These are phyloP conservation scores for Uncinocarpus reesii DNA, from an alignment of 2,329 filamentous ascomycete species.

Conservation along the genomic window DNA sequence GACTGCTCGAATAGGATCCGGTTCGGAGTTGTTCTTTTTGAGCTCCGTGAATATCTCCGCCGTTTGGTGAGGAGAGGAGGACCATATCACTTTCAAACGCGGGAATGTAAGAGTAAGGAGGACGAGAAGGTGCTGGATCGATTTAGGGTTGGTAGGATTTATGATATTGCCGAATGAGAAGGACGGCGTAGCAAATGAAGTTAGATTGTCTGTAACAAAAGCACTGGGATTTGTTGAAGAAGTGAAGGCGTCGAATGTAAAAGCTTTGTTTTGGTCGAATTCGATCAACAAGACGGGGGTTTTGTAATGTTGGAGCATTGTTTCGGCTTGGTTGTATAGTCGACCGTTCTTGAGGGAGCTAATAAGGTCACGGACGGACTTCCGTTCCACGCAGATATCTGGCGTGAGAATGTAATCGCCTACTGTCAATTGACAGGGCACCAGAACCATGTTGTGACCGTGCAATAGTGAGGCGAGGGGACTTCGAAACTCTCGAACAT, in stretches of 20 bases:
- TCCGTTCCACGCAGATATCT: slow-evolving; percentile 85
- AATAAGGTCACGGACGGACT: slow-evolving; percentile 84
- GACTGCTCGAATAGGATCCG: slow-evolving; percentile 79
- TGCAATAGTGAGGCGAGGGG: slow-evolving; percentile 85
- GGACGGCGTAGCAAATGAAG: slow-evolving; percentile 42
- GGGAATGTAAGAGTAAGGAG: slow-evolving; percentile 89
- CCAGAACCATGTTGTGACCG: slow-evolving; percentile 73
- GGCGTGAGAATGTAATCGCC: slow-evolving; percentile 93
- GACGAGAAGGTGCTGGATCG: slow-evolving; percentile 84
- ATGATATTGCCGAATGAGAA: slow-evolving; percentile 51
- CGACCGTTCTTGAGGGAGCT: slow-evolving; percentile 84
- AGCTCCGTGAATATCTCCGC: slow-evolving; percentile 93
- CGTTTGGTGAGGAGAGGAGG: slow-evolving; percentile 83
- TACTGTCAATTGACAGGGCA: slow-evolving; percentile 92
- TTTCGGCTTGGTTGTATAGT: slow-evolving; percentile 81
- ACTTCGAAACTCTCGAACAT: slow-evolving; percentile 91
- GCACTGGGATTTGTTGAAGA: slow-evolving; percentile 33
- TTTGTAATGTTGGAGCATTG: slow-evolving; percentile 90
- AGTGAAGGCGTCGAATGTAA: slow-evolving; percentile 67
- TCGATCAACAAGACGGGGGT: slow-evolving; percentile 87
- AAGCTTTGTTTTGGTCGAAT: slow-evolving; percentile 94
- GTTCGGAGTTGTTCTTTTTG: slow-evolving; percentile 81
- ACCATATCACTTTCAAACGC: slow-evolving; percentile 84
- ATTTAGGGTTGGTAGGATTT: slow-evolving; percentile 54
- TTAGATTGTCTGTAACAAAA: slow-evolving; percentile 46